These are phyloP conservation scores for Clitopilus hobsonii DNA, from an alignment of 768 basidiomycete genomes.

Conservation along the genomic window DNA sequence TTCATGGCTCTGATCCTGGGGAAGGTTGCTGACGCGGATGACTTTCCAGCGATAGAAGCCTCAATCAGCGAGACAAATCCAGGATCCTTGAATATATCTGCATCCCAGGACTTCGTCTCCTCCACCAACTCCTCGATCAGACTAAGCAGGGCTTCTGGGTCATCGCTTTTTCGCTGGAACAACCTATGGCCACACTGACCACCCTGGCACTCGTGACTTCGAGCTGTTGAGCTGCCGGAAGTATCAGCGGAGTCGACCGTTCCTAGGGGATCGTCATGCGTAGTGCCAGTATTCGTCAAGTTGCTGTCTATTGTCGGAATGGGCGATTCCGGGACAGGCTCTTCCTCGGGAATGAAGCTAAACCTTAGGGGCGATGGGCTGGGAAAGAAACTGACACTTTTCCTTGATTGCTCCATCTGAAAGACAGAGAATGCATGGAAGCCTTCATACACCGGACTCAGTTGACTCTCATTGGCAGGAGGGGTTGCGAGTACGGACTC, in stretches of 20 bases:
- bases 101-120: constrained; percentile 48
- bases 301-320: too few relatives aligned
- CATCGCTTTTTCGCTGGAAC: constrained; percentile 12
- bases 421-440: background rate
- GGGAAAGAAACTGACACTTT: background rate
- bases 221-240: background rate
- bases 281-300: too few relatives aligned
- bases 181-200: background rate
- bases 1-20: background rate
- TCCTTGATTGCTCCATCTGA: too few relatives aligned
- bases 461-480: background rate
- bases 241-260: background rate
- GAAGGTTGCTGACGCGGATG: background rate
- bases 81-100: constrained; percentile 40
- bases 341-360: background rate
- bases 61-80: constrained; percentile 43
- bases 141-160: constrained; percentile 28
- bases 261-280: too few relatives aligned
- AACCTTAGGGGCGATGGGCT: background rate
- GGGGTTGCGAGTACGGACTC: background rate
- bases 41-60: constrained; percentile 14
- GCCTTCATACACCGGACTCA: background rate
- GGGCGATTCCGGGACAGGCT: background rate
- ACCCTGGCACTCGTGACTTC: background rate
- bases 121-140: constrained; percentile 46